Evolutionary conservation across 176 grass and related monocot species (phyloP).

Genomic region (Ensete glaucum): DNA sequence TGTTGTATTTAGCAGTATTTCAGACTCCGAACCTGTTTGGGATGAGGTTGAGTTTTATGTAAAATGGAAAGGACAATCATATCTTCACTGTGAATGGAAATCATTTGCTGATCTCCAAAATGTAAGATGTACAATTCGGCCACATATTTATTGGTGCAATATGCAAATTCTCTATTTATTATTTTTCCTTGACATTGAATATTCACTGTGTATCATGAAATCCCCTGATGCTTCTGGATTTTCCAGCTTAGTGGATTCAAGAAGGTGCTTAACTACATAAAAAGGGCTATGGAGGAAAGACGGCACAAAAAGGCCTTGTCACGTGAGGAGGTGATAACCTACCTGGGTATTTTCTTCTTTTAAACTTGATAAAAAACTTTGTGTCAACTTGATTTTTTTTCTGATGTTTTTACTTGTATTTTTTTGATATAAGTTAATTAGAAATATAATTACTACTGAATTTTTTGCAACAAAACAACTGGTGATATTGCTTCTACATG

Average conservation of each 20-base stretch:
- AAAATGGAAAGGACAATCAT: constrained; percentile 97
- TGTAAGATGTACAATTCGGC: constrained; percentile 31
- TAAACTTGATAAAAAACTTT: background rate
- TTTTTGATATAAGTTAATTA: background rate
- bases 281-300: constrained; percentile 81
- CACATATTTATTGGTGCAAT: constrained; percentile 5
- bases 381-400: background rate
- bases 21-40: constrained; percentile 56
- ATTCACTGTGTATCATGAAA: constrained; percentile 10
- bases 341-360: constrained; percentile 5
- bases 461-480: too few relatives aligned
- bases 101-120: constrained; percentile 66
- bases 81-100: constrained; percentile 95
- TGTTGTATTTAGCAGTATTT: constrained; percentile 49
- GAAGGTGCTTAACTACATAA: constrained; percentile 96
- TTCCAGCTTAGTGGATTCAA: constrained; percentile 96
- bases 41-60: constrained; percentile 94
- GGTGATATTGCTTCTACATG: too few relatives aligned
- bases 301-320: constrained; percentile 80
- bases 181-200: background rate
- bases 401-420: background rate
- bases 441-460: too few relatives aligned
- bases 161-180: constrained; percentile 9
- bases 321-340: constrained; percentile 74
- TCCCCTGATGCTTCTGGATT: constrained; percentile 3